A percentile compares a stretch with the other conserved stretches of the same genome.
Conservation (phyloP, 2,329 filamentous ascomycete genomes). For the Hypoxylon rubiginosum region DNA sequence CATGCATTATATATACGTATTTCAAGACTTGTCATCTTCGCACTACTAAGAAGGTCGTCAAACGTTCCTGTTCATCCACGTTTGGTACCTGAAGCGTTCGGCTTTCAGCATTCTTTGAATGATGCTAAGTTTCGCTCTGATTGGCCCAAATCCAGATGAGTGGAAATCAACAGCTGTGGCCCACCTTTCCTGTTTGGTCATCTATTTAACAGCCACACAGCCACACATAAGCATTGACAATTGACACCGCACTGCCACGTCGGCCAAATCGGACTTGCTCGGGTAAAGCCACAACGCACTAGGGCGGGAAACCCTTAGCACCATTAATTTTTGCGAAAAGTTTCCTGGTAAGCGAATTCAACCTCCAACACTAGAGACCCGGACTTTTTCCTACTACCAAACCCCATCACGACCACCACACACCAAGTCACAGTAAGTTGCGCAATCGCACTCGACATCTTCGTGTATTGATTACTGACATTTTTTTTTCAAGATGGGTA, state of each 20-base stretch:
- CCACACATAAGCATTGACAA: no score
- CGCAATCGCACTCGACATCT: constrained; percentile 28
- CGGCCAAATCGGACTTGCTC: constrained; percentile 29
- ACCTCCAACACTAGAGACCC: constrained; percentile 45
- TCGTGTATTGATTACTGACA: constrained; percentile 40
- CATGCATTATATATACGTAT: constrained; percentile 18
- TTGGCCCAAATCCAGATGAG: constrained; percentile 32
- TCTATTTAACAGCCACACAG: neutral
- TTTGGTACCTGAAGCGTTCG: constrained; percentile 8
- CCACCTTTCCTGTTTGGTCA: neutral
- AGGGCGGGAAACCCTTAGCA: constrained; percentile 53
- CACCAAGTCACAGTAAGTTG: constrained; percentile 63
- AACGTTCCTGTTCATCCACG: neutral
- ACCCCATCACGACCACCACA: constrained; percentile 56
- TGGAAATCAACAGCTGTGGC: neutral
- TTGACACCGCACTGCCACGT: no score
- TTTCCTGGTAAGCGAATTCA: constrained; percentile 49
- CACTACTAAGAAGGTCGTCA: neutral
- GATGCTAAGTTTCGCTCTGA: constrained; percentile 26
- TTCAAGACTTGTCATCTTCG: constrained; percentile 6
- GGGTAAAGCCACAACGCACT: constrained; percentile 31
- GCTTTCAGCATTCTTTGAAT: constrained; percentile 34
- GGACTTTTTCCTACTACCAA: constrained; percentile 47
- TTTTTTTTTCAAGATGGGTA: constrained; percentile 52
- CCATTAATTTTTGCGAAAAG: constrained; percentile 50